phyloP scores from a whole-genome alignment of 169 alveolate genomes.

The Plasmodium vinckei region DNA sequence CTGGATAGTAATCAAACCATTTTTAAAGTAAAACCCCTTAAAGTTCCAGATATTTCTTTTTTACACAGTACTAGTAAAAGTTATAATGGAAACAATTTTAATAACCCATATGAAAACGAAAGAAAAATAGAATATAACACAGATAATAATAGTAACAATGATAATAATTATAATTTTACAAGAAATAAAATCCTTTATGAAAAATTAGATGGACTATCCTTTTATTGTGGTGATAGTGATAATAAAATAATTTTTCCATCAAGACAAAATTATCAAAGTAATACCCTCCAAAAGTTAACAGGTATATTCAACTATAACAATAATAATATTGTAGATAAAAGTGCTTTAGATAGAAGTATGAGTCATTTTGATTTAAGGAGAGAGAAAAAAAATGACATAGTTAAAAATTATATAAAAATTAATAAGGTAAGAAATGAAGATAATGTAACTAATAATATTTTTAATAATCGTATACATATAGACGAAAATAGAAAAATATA shows the following conservation, averaged over 20 bases:
- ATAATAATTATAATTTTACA: neutral
- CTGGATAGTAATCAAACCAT: constrained; percentile 56
- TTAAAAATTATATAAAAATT: constrained; percentile 46
- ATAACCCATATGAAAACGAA: neutral
- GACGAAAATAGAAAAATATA: constrained; percentile 3
- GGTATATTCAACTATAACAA: constrained; percentile 37
- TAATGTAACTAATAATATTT: neutral
- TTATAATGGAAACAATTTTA: constrained; percentile 13
- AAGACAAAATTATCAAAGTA: constrained; percentile 14
- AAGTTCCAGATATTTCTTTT: constrained; percentile 67
- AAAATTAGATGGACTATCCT: constrained; percentile 49
- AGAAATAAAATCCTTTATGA: constrained; percentile 58
- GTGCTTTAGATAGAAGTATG: constrained; percentile 11
- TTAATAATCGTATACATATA: neutral
- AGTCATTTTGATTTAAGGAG: constrained; percentile 17
- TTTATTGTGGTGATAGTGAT: constrained; percentile 5
- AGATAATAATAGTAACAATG: neutral
- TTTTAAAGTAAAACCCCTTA: constrained; percentile 59
- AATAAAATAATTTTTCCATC: constrained; percentile 8
- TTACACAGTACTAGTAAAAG: constrained; percentile 30
- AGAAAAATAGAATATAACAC: neutral
- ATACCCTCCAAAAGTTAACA: constrained; percentile 25
- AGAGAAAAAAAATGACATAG: constrained; percentile 36
- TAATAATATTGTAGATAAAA: constrained; percentile 11
- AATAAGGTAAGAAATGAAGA: constrained; percentile 31